Percentiles rank a stretch among this genome's conserved stretches.
These are phyloP conservation scores for Eucalyptus caleyi DNA, from an alignment of 345 rosid genomes.

Conservation along the genomic window DNA sequence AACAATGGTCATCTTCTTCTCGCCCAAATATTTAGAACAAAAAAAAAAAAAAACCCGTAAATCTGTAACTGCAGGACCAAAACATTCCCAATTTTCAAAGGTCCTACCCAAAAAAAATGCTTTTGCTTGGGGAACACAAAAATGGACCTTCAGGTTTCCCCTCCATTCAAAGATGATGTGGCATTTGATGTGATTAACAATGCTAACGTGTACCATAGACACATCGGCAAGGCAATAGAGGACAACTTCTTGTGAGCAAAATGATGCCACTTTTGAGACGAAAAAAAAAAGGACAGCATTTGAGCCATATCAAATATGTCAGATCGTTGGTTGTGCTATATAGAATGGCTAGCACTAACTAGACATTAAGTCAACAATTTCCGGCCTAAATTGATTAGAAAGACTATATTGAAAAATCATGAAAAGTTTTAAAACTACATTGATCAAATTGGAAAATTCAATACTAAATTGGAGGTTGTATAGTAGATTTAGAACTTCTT, in stretches of 20 bases:
- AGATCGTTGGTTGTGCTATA: too few species aligned
- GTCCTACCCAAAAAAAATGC: neutral
- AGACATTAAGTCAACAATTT: neutral
- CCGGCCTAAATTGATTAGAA: neutral
- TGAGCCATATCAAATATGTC: neutral
- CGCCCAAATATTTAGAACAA: neutral
- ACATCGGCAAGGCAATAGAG: neutral
- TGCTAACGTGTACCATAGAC: neutral
- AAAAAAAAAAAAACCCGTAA: neutral
- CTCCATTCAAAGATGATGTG: neutral
- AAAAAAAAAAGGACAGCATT: too few species aligned
- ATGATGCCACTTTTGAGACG: neutral
- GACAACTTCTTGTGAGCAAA: neutral
- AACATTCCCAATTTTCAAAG: neutral
- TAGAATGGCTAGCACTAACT: neutral
- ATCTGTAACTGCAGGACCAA: neutral
- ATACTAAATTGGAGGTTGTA: neutral
- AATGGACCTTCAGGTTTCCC: neutral
- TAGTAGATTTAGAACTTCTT: neutral
- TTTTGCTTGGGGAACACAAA: neutral
- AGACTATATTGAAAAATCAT: neutral
- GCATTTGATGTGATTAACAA: neutral
- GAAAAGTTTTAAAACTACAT: neutral
- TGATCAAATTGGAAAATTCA: neutral
- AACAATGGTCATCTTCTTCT: neutral